Conservation (phyloP, 495 filamentous ascomycete species). For the Neurospora sp. region DNA sequence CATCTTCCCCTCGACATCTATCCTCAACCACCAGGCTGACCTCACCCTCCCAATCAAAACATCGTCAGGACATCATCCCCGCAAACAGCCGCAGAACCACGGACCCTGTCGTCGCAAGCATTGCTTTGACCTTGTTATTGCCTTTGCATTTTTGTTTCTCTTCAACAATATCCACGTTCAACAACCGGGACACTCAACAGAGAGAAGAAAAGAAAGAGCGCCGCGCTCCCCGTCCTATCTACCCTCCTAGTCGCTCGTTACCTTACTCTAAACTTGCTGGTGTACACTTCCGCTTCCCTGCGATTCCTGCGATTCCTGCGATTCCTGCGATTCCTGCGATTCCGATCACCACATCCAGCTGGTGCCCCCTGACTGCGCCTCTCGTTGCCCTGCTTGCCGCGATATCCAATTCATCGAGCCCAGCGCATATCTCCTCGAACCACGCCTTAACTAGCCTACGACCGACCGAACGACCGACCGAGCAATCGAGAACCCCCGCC, state of each 20-base stretch:
- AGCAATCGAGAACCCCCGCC: neutral
- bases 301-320: neutral
- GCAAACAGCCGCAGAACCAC: neutral
- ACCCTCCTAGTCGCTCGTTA: neutral
- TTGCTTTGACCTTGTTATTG: neutral
- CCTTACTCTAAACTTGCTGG: neutral
- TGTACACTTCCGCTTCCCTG: neutral
- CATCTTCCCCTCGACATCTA: neutral
- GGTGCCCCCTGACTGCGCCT: neutral
- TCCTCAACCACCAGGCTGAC: neutral
- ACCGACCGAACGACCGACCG: neutral
- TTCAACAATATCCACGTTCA: neutral
- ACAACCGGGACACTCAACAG: neutral
- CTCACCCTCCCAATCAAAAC: neutral
- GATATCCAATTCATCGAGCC: neutral
- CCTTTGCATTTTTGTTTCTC: neutral
- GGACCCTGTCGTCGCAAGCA: neutral
- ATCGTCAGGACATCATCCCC: neutral
- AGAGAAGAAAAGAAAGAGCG: neutral
- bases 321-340: neutral
- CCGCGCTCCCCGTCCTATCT: neutral
- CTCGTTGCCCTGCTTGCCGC: neutral
- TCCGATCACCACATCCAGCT: neutral
- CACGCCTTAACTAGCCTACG: neutral
- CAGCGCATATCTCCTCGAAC: neutral